Conservation (phyloP, 306 rosid genomes). For the Cicer arietinum region DNA sequence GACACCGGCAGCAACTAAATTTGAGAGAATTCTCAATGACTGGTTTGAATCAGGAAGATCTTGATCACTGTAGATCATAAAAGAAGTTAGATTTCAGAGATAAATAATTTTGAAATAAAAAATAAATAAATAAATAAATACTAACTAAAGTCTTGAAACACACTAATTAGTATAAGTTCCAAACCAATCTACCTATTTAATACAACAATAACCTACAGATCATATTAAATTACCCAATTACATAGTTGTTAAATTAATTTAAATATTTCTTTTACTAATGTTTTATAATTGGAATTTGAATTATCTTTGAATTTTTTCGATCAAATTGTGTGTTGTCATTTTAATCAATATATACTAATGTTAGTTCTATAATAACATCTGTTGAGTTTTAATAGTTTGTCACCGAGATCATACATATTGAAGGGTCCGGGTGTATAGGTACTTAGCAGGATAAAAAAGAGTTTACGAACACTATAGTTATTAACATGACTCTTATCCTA, state of each 20-base stretch:
- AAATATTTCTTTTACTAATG: neutral
- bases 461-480: too few relatives aligned
- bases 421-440: too few relatives aligned
- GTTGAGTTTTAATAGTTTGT: neutral
- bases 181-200: neutral
- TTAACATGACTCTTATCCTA: too few relatives aligned
- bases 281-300: neutral
- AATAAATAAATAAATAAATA: neutral
- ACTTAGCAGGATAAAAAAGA: too few relatives aligned
- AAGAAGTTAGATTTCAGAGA: constrained; percentile 38
- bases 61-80: constrained; percentile 64
- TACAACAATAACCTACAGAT: neutral
- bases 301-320: neutral
- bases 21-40: constrained; percentile 83
- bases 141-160: neutral
- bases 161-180: neutral
- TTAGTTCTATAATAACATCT: neutral
- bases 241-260: neutral
- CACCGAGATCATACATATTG: neutral
- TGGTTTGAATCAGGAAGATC: constrained; percentile 62
- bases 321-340: neutral
- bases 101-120: neutral
- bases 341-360: neutral
- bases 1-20: constrained; percentile 79
- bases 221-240: neutral